These are phyloP conservation scores for Saccharomyces paradoxus DNA, from an alignment of 805 yeast genomes.

Conservation along the genomic window DNA sequence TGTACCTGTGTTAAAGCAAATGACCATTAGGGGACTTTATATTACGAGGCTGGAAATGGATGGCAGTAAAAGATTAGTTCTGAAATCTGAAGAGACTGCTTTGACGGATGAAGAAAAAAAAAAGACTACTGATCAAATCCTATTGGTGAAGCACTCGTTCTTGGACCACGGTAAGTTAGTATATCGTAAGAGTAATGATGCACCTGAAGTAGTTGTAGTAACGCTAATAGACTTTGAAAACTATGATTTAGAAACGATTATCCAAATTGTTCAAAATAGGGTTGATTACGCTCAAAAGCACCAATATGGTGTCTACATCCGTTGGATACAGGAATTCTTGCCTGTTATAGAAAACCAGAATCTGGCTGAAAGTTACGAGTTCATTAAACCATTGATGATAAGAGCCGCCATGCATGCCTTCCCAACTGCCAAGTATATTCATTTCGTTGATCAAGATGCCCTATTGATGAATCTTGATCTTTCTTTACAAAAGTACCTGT, in stretches of 20 bases:
- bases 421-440: slow-evolving; percentile 83
- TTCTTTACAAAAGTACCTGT: slow-evolving; percentile 50
- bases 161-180: slow-evolving; percentile 57
- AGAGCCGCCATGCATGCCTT: slow-evolving; percentile 91
- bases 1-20: slow-evolving; percentile 50
- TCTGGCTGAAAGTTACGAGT: slow-evolving; percentile 23
- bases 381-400: slow-evolving; percentile 31
- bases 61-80: slow-evolving; percentile 32
- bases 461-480: slow-evolving; percentile 64
- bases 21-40: slow-evolving; percentile 46
- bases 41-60: slow-evolving; percentile 41
- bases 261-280: slow-evolving; percentile 72
- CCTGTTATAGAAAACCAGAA: slow-evolving; percentile 47
- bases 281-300: slow-evolving; percentile 80
- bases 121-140: slow-evolving; percentile 29
- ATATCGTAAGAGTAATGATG: slow-evolving; percentile 24
- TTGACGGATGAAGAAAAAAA: slow-evolving; percentile 32
- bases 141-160: slow-evolving; percentile 47
- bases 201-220: slow-evolving; percentile 67
- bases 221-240: slow-evolving; percentile 70
- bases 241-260: slow-evolving; percentile 50
- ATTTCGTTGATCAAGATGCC: slow-evolving; percentile 78
- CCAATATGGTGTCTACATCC: slow-evolving; percentile 71
- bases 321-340: slow-evolving; percentile 79
- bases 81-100: slow-evolving; percentile 34